Evolutionary conservation across 768 basidiomycete species (phyloP), one percentile per base, ranked within the genome.

Genomic region (Rhizopogon rudus): DNA sequence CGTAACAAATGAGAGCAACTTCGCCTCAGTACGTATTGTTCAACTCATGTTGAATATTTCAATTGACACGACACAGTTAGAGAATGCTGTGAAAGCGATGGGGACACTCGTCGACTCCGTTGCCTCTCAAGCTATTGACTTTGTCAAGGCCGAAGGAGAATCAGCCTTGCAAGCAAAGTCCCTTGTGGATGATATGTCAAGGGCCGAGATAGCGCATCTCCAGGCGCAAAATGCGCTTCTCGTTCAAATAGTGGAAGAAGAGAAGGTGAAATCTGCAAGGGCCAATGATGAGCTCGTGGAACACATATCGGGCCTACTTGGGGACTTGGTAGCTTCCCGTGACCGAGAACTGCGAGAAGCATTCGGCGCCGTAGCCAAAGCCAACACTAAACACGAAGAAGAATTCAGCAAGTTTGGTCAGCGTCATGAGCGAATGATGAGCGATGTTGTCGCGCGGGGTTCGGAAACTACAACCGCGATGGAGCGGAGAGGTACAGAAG

Each of bases 221-320:
- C 80, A 80, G 59, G 74, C 80, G 52, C 91, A 95, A 67, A 96
- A 95, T 64, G 74, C 76, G 29, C 70, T 77, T 8, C 75, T 97
- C 41, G 69, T 71, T 6, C 75, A 75, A 42, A 71, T 91, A 60
- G 73, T 95, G 12, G 80, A 83, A 57, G 69, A 78, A 14, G 91
- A 96, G 67, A 82, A 81, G 65, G 65, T 67, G 13, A 86, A 83
- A 57, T 80, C 87, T 0, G 82, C 86, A 25, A 81, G 77, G 48
- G 81, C 88, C 1, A 87, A 84, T 56, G 83, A 85, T 41, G 87
- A 89, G 40, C 68, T 96, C 12, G 69, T 94, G n/a, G 79, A 86
- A 41, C 86, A 84, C 40, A 77, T 96, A 49, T 87, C 89, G 1
- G 75, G 75, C 3, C 75, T 94, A 60, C 72, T 97, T 2, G 83